Evolutionary conservation across 2,329 filamentous ascomycete genomes (phyloP), one percentile per base, ranked within the genome.

Genomic region (Diaporthe longicolla): DNA sequence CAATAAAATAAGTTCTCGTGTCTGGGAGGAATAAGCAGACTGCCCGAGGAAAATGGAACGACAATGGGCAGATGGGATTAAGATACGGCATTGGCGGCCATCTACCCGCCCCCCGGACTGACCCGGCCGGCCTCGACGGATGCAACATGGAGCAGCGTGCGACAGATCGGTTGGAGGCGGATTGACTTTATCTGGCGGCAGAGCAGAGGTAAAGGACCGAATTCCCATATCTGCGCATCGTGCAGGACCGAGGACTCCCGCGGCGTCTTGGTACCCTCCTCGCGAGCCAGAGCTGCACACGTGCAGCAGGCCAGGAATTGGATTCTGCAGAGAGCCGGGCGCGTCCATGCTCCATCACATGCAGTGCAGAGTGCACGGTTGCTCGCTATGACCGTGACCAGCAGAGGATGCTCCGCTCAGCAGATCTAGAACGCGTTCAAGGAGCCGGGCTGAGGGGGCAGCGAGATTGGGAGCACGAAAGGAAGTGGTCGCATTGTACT

Each of bases 291-390:
- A 50, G 43, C 7, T 32, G 37, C 8, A n/a, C 35, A 26, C 29
- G 15, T 45, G 17, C 59, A 29, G 17, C 24, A 66, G 21, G 61
- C 7, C 29, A 26, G 15, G 45, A 26, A 66, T 35, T 50, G 29
- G 61, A 52, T 35, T 37, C 63, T 37, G 21, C 21, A 66, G 45
- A 52, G 29, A 29, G 19, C 11, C 37, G 11, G 37, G 37, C 45
- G 63, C 63, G 45, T 52, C 63, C 8, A 66, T 66, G 63, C 29
- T 68, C 48, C 37, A 68, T 68, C 48, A 68, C 48, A 68, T 54
- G 61, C 61, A 65, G 43, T 54, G 48, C 48, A 68, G 48, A 40
- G 52, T 32, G 63, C 63, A 68, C 63, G 63, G 63, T 52, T 54
- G 63, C 29, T 68, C 48, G 63, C 63, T 68, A 40, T 68, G 63